phyloP scores from a whole-genome alignment of 768 basidiomycete genomes.

The Tulasnella sp. region DNA sequence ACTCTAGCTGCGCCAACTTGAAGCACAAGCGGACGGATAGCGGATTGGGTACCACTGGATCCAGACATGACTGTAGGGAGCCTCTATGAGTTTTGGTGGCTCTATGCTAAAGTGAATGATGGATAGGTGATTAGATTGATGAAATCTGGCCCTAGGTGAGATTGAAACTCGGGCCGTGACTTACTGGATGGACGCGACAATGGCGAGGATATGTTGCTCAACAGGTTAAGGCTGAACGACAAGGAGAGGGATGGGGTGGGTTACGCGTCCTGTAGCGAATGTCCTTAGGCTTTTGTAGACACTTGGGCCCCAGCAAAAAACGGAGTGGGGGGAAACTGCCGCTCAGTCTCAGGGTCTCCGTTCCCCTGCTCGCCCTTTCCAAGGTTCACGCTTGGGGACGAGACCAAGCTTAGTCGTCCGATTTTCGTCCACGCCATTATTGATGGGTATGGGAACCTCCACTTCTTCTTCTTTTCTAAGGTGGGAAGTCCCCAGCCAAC shows the following conservation, averaged over 20 bases:
- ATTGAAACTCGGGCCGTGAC: background rate
- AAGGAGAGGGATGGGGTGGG: too few relatives aligned
- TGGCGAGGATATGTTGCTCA: background rate
- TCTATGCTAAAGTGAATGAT: background rate
- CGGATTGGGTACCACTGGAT: background rate
- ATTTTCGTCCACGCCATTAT: background rate
- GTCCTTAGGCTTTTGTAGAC: background rate
- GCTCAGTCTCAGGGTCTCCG: too few relatives aligned
- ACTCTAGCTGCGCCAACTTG: background rate
- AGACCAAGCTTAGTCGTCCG: background rate
- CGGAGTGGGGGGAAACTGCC: too few relatives aligned
- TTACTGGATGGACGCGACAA: background rate
- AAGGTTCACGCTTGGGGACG: too few relatives aligned
- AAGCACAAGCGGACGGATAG: background rate
- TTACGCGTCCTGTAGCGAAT: too few relatives aligned
- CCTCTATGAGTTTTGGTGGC: background rate
- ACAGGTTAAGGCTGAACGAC: background rate
- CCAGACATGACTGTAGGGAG: background rate
- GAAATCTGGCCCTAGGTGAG: too few relatives aligned
- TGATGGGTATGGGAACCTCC: background rate
- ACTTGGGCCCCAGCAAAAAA: background rate
- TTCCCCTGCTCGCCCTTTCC: too few relatives aligned
- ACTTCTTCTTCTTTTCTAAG: background rate
- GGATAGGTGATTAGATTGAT: background rate
- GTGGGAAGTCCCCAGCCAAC: too few relatives aligned